Conservation (phyloP, 2,329 filamentous ascomycete genomes). For the Zasmidium angulare region DNA sequence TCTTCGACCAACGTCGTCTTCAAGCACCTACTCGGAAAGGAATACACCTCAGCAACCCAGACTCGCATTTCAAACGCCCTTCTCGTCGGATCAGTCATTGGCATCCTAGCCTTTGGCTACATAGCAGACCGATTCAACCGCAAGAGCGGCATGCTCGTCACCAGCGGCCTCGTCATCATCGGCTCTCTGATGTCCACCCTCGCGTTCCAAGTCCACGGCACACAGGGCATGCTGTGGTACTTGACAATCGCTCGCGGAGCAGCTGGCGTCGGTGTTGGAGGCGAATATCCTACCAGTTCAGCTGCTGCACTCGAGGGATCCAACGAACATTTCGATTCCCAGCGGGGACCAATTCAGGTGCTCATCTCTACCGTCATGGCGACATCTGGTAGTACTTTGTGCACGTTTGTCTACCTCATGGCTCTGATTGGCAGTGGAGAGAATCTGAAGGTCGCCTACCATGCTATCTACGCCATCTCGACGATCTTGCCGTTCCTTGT, state of each 20-base stretch:
- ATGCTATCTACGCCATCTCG: conserved; percentile 44
- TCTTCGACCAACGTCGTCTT: conserved; percentile 37
- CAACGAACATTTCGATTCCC: conserved; percentile 44
- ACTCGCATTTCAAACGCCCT: conserved; percentile 37
- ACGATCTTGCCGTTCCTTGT: conserved; percentile 50
- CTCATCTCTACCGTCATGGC: conserved; percentile 27
- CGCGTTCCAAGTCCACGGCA: conserved; percentile 35
- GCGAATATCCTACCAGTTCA: conserved; percentile 51
- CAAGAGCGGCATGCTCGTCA: conserved; percentile 36
- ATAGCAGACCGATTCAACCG: conserved; percentile 35
- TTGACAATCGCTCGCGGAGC: conserved; percentile 51
- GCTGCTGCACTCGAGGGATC: conserved; percentile 50
- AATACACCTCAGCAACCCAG: conserved; percentile 33
- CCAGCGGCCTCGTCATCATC: conserved; percentile 33
- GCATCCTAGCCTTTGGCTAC: conserved; percentile 36
- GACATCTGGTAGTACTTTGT: conserved; percentile 25
- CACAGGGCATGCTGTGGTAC: conserved; percentile 54
- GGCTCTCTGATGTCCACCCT: conserved; percentile 39
- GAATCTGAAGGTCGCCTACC: conserved; percentile 44
- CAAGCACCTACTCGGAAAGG: conserved; percentile 30
- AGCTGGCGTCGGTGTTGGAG: conserved; percentile 47
- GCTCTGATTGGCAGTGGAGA: conserved; percentile 33
- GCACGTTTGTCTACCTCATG: conserved; percentile 38
- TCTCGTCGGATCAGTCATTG: conserved; percentile 36
- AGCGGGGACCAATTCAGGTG: conserved; percentile 30